Evolutionary conservation across 345 rosid species (phyloP).

Genomic region (Angophora floribunda): DNA sequence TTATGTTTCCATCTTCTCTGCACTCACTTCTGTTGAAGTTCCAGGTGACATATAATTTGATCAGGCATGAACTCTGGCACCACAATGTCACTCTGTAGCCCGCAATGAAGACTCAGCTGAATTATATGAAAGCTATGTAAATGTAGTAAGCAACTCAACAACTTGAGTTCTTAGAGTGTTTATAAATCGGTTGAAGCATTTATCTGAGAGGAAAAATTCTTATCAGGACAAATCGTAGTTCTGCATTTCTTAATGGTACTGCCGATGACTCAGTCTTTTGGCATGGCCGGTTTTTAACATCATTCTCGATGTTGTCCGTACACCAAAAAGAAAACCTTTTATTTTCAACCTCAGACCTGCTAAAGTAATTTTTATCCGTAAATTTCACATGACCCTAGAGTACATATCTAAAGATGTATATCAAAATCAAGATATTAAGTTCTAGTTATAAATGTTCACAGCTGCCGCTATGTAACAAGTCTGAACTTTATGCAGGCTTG

Average conservation of each 20-base stretch:
- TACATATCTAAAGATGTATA: neutral
- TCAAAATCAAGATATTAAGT: neutral
- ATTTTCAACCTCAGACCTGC: neutral
- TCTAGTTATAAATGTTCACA: neutral
- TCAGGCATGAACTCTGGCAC: neutral
- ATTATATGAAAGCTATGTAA: neutral
- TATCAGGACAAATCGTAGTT: neutral
- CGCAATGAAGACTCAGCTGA: neutral
- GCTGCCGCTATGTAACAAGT: neutral
- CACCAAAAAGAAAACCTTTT: neutral
- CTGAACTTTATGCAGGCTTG: slow-evolving; percentile 18
- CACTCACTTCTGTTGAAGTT: neutral
- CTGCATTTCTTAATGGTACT: neutral
- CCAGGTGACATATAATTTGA: neutral
- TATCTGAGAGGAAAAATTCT: neutral
- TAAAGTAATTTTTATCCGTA: neutral
- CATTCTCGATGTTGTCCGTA: neutral
- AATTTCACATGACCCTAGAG: neutral
- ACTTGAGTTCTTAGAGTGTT: neutral
- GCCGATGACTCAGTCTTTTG: neutral
- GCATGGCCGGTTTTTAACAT: neutral
- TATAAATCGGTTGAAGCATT: neutral
- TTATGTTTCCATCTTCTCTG: neutral
- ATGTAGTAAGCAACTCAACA: neutral
- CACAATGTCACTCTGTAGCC: neutral